phyloP scores from a whole-genome alignment of 139 green algal genomes.

The Tetradesmus obliquus region DNA sequence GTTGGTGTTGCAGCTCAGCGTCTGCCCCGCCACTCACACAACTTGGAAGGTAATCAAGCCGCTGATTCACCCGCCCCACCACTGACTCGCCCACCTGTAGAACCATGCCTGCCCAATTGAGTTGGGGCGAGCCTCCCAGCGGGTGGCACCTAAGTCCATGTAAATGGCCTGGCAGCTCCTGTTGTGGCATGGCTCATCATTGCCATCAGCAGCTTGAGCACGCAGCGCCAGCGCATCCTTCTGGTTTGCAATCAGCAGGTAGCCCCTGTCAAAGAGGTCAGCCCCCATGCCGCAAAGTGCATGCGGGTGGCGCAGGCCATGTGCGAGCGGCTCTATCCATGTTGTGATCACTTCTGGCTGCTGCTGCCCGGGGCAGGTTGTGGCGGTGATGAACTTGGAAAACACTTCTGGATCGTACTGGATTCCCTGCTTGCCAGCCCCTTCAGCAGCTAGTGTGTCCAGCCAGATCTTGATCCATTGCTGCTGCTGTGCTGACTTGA shows the following conservation, averaged over 20 bases:
- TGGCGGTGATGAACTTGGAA: background rate
- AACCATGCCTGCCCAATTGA: background rate
- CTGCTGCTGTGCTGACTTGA: background rate
- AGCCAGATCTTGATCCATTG: background rate
- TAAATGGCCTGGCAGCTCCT: background rate
- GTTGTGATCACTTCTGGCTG: background rate
- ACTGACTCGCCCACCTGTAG: background rate
- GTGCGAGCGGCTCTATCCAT: background rate
- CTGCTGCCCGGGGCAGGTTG: background rate
- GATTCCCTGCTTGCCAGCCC: background rate
- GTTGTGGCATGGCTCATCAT: background rate
- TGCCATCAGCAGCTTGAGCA: background rate
- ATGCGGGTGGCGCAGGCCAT: background rate
- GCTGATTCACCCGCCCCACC: no score
- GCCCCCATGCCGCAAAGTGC: background rate
- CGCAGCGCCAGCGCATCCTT: background rate
- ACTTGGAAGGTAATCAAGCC: no score
- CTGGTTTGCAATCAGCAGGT: background rate
- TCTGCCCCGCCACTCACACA: no score
- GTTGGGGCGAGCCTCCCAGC: background rate
- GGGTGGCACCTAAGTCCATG: background rate
- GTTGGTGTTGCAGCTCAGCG: no score
- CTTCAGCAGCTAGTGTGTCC: background rate
- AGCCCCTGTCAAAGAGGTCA: background rate
- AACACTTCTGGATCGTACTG: background rate